These are phyloP conservation scores for Cystobasidium pallidum DNA, from an alignment of 1,284 basidiomycete species.

Conservation along the genomic window DNA sequence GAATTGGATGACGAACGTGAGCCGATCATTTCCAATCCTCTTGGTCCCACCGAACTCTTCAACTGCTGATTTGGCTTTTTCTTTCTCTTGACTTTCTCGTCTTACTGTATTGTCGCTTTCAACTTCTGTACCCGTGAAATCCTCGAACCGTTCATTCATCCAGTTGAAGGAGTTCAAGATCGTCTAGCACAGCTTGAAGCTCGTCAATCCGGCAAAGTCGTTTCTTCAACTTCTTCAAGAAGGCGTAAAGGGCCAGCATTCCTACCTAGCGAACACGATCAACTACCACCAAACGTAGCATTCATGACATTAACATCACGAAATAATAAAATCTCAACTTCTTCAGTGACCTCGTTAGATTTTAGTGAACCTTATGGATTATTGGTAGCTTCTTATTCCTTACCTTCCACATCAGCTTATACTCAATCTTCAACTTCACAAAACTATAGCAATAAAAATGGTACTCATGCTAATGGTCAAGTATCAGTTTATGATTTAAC, in stretches of 20 bases:
- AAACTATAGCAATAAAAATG: not conserved
- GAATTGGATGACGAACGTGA: conserved; percentile 90
- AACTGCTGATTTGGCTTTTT: not conserved
- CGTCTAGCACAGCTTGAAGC: conserved; percentile 60
- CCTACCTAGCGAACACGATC: conserved; percentile 95
- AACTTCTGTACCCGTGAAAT: too few species aligned
- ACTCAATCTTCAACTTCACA: conserved; percentile 14
- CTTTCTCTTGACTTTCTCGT: too few species aligned
- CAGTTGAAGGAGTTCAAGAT: conserved; percentile 85
- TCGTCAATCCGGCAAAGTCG: conserved; percentile 35
- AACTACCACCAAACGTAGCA: conserved; percentile 87
- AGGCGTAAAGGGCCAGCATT: conserved; percentile 88
- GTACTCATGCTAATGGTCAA: conserved; percentile 2
- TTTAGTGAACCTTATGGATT: conserved; percentile 13
- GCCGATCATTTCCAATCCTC: conserved; percentile 55
- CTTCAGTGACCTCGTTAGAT: conserved; percentile 12
- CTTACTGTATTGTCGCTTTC: too few species aligned
- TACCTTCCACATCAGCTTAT: conserved; percentile 62
- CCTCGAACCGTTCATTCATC: not conserved
- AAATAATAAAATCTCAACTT: conserved; percentile 64
- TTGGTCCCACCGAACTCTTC: not conserved
- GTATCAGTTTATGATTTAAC: conserved; percentile 33
- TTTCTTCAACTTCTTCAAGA: conserved; percentile 62
- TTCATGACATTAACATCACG: conserved; percentile 74
- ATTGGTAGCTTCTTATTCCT: conserved; percentile 67